These are phyloP conservation scores for Trichoderma orchidacearum DNA, from an alignment of 495 filamentous ascomycete genomes.

Conservation along the genomic window DNA sequence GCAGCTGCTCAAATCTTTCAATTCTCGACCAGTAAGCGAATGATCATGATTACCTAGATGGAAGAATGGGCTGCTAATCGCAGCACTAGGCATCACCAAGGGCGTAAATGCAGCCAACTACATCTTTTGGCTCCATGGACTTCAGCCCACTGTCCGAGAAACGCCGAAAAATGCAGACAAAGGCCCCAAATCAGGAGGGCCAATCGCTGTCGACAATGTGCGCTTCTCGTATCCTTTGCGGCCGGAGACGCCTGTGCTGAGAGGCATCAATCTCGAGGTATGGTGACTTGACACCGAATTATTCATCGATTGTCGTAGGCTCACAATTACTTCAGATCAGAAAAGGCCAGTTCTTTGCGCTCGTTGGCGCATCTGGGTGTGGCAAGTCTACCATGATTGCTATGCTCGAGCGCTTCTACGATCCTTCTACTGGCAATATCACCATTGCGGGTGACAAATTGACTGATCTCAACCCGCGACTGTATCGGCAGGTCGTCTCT, in stretches of 20 bases:
- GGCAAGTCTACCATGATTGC: slow-evolving; percentile 44
- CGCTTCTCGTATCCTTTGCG: slow-evolving; percentile 37
- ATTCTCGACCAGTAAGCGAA: slow-evolving; percentile 21
- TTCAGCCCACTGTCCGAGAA: slow-evolving; percentile 19
- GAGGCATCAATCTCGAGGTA: slow-evolving; percentile 29
- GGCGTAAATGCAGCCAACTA: slow-evolving; percentile 30
- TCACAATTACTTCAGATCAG: slow-evolving; percentile 17
- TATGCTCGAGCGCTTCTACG: slow-evolving; percentile 50
- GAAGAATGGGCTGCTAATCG: not conserved
- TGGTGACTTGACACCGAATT: not conserved
- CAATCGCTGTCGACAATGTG: slow-evolving; percentile 31
- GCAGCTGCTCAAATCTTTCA: slow-evolving; percentile 38
- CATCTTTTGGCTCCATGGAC: slow-evolving; percentile 24
- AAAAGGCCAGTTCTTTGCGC: slow-evolving; percentile 32
- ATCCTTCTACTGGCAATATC: slow-evolving; percentile 38
- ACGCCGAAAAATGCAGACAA: slow-evolving; percentile 16
- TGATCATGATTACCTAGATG: not conserved
- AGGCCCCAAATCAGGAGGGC: slow-evolving; percentile 8
- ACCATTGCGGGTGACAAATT: slow-evolving; percentile 31
- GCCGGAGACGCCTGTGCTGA: slow-evolving; percentile 21
- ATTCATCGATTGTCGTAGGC: slow-evolving; percentile 28
- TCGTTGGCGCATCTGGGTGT: slow-evolving; percentile 43
- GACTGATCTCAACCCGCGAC: slow-evolving; percentile 12
- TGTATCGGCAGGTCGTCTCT: slow-evolving; percentile 27
- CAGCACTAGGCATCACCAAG: slow-evolving; percentile 24